phyloP scores from a whole-genome alignment of 768 basidiomycete genomes.

The Podaxis sp. region DNA sequence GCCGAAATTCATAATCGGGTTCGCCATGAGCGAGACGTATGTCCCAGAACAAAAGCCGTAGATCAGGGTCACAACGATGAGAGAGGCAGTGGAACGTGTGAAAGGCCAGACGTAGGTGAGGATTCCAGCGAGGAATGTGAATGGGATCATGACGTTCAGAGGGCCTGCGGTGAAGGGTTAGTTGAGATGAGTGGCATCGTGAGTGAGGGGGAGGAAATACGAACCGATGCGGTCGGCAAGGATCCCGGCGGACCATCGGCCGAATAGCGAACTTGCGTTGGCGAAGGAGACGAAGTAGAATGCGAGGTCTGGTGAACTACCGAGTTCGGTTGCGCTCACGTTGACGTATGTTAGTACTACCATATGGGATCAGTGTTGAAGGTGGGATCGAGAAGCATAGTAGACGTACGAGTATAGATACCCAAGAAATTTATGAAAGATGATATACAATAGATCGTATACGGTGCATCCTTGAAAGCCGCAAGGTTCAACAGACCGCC shows the following conservation, averaged over 20 bases:
- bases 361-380: conserved; percentile 16
- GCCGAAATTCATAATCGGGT: conserved; percentile 64
- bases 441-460: conserved; percentile 54
- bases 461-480: conserved; percentile 53
- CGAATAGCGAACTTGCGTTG: conserved; percentile 64
- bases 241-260: conserved; percentile 53
- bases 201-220: conserved; percentile 13
- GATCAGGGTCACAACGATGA: conserved; percentile 54
- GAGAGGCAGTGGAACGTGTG: conserved; percentile 37
- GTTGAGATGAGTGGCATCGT: neutral
- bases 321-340: conserved; percentile 49
- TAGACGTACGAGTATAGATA: conserved; percentile 55
- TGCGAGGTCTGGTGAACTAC: conserved; percentile 48
- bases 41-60: conserved; percentile 73
- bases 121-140: conserved; percentile 54
- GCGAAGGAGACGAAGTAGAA: conserved; percentile 70
- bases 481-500: conserved; percentile 60
- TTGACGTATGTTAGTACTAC: conserved; percentile 69
- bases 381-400: neutral
- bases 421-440: conserved; percentile 52
- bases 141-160: conserved; percentile 69
- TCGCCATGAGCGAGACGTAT: conserved; percentile 53
- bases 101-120: conserved; percentile 76
- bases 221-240: conserved; percentile 55
- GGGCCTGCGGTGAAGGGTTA: conserved; percentile 38